A percentile compares a stretch with the other conserved stretches of the same genome.
These are phyloP conservation scores for Cladophialophora chaetospira DNA, from an alignment of 2,329 filamentous ascomycete species.

Conservation along the genomic window DNA sequence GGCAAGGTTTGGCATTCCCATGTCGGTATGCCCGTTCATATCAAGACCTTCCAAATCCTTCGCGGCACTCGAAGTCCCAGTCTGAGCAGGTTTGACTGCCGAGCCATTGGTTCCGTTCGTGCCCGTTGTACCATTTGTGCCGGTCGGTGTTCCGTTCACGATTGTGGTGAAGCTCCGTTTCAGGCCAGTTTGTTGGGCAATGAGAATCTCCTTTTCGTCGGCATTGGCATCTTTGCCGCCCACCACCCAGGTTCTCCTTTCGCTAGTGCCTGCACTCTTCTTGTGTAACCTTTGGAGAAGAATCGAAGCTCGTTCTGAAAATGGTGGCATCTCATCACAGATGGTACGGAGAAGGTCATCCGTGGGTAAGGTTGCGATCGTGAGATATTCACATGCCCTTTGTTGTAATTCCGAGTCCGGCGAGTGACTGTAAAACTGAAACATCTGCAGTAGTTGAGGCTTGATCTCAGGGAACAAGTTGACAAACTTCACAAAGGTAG, in stretches of 20 bases:
- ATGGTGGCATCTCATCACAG: constrained; percentile 98
- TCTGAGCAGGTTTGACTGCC: constrained; percentile 15
- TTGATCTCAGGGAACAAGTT: constrained; percentile 99
- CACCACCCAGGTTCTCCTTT: constrained; percentile 97
- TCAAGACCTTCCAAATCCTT: constrained; percentile 82
- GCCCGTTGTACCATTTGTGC: constrained; percentile 40
- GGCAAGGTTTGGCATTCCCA: constrained; percentile 76
- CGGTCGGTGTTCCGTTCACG: constrained; percentile 46
- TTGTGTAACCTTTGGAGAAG: constrained; percentile 89
- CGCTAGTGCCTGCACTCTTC: constrained; percentile 88
- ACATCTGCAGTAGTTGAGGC: constrained; percentile 86
- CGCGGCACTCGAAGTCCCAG: constrained; percentile 50
- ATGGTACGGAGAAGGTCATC: constrained; percentile 92
- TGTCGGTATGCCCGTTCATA: constrained; percentile 61
- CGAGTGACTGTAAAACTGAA: constrained; percentile 89
- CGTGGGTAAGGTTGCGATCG: constrained; percentile 78
- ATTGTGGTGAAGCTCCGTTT: constrained; percentile 77
- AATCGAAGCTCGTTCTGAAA: constrained; percentile 90
- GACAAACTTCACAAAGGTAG: constrained; percentile 95
- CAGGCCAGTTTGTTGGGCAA: constrained; percentile 78
- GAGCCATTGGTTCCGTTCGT: constrained; percentile 46
- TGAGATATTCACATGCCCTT: constrained; percentile 90
- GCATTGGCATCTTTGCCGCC: constrained; percentile 92
- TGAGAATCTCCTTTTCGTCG: constrained; percentile 74
- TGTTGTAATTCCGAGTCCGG: constrained; percentile 95